These are phyloP conservation scores for Mortierella hygrophila DNA, from an alignment of 192 early-diverging fungal species.

Conservation along the genomic window DNA sequence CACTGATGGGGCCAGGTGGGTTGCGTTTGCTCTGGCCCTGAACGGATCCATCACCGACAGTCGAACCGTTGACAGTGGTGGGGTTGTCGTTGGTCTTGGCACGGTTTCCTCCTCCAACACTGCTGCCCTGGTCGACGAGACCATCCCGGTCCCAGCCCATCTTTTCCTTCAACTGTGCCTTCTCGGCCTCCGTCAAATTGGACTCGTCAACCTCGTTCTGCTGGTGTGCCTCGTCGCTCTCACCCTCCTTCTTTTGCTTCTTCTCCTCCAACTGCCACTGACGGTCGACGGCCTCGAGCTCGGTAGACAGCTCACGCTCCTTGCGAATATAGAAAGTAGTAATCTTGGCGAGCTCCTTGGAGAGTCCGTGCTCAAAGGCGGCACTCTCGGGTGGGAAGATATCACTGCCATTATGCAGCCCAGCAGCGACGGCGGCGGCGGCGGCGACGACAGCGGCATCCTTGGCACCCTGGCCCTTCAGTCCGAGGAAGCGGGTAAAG, in stretches of 20 bases:
- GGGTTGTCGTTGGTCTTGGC: constrained; percentile 1
- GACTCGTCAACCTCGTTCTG: constrained; percentile 16
- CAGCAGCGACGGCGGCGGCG: background rate
- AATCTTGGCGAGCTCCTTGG: constrained; percentile 75
- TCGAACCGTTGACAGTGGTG: constrained; percentile 14
- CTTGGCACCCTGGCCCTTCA: constrained; percentile 8
- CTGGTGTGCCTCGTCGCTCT: background rate
- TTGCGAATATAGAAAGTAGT: constrained; percentile 84
- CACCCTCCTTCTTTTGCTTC: constrained; percentile 13
- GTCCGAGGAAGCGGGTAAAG: constrained; percentile 18
- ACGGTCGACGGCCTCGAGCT: constrained; percentile 63
- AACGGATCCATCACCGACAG: constrained; percentile 13
- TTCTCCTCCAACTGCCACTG: constrained; percentile 23
- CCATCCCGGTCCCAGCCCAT: constrained; percentile 30
- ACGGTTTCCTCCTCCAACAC: background rate
- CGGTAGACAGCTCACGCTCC: constrained; percentile 77
- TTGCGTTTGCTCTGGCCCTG: background rate
- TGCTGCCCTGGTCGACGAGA: constrained; percentile 12
- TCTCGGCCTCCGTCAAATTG: constrained; percentile 9
- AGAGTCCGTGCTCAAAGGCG: constrained; percentile 16
- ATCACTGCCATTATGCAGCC: constrained; percentile 12
- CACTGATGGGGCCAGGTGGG: background rate
- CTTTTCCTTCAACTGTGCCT: constrained; percentile 26
- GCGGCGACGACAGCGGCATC: constrained; percentile 8
- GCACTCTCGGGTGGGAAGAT: constrained; percentile 38